Conservation (phyloP, 2,329 filamentous ascomycete genomes). For the Botrytis squamosa region DNA sequence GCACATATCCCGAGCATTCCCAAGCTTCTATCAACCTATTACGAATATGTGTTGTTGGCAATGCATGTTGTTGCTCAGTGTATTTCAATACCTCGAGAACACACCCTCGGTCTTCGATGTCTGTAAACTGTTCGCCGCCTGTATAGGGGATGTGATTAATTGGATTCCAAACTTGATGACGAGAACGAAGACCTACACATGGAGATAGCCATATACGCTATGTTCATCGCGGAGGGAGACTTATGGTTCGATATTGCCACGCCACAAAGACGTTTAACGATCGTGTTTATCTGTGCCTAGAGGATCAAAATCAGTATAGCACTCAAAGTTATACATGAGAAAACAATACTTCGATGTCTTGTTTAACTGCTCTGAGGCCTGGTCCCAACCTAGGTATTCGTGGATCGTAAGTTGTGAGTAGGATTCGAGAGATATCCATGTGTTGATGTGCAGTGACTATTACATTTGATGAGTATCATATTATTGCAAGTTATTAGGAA, state of each 20-base stretch:
- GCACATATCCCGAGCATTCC: conserved; percentile 31
- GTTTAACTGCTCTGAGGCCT: conserved; percentile 21
- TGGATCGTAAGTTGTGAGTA: conserved; percentile 44
- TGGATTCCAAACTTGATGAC: background rate
- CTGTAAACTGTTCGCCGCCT: conserved; percentile 38
- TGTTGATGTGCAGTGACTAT: conserved; percentile 43
- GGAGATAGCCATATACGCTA: conserved; percentile 38
- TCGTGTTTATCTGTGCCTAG: conserved; percentile 25
- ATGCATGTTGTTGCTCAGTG: conserved; percentile 37
- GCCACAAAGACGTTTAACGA: conserved; percentile 29
- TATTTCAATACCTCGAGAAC: conserved; percentile 36
- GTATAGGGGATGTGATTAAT: background rate
- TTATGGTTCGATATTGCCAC: conserved; percentile 29
- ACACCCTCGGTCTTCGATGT: conserved; percentile 35
- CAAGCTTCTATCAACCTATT: conserved; percentile 38
- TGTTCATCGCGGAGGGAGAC: conserved; percentile 36
- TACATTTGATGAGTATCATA: background rate
- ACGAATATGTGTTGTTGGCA: conserved; percentile 40
- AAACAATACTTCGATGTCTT: conserved; percentile 25
- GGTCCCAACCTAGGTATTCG: conserved; percentile 30
- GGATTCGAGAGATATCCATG: conserved; percentile 43
- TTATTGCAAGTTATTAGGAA: background rate
- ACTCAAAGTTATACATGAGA: background rate
- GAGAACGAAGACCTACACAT: conserved; percentile 32
- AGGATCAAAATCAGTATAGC: background rate